phyloP scores from a whole-genome alignment of 2,329 filamentous ascomycete genomes.

The Colletotrichum kahawae region DNA sequence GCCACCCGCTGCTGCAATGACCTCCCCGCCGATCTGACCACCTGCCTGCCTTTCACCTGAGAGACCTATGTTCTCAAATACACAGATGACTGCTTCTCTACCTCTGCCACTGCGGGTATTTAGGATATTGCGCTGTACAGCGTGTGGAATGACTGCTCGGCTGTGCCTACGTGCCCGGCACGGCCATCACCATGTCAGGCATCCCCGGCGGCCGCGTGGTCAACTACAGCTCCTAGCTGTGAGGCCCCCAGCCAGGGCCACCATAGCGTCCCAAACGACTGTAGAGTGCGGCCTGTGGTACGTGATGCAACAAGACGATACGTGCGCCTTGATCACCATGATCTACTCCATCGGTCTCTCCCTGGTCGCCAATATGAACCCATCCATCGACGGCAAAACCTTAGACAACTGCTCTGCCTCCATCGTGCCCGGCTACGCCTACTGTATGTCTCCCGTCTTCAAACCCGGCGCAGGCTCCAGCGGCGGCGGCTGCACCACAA shows the following conservation, averaged over 20 bases:
- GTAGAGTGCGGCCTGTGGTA: background rate
- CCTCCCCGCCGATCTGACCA: background rate
- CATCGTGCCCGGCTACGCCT: background rate
- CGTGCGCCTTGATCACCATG: background rate
- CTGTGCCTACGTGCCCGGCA: background rate
- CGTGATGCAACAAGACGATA: background rate
- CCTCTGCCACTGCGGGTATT: background rate
- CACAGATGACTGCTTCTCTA: background rate
- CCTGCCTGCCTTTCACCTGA: background rate
- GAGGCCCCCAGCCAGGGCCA: background rate
- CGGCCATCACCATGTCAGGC: background rate
- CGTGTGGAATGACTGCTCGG: background rate
- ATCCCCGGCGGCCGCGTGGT: background rate
- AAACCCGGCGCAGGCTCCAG: background rate
- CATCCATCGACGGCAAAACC: background rate
- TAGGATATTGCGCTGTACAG: background rate
- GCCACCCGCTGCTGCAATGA: background rate
- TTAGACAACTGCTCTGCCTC: background rate
- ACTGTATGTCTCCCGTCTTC: background rate
- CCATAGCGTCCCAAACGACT: background rate
- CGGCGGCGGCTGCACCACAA: background rate
- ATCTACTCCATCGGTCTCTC: background rate
- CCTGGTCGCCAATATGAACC: background rate
- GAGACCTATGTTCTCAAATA: background rate
- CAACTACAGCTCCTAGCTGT: background rate